phyloP scores from a whole-genome alignment of 2,329 filamentous ascomycete species.

The Zarea fungicola region DNA sequence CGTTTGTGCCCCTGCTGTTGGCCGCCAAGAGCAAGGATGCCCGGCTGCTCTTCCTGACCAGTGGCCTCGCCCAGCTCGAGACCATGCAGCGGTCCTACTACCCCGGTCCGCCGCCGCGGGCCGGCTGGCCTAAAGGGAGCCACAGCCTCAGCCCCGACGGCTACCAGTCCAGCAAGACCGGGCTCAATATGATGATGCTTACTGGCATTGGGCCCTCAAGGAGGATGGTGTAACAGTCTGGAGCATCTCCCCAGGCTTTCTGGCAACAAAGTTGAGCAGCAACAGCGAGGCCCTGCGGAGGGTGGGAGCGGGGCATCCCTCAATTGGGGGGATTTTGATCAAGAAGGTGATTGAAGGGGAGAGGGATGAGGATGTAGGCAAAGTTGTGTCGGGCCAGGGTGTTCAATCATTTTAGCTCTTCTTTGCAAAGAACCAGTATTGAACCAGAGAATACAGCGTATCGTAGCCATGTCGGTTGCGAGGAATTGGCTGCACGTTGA shows the following conservation, averaged over 20 bases:
- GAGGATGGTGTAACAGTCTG: conserved; percentile 38
- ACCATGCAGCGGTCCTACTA: conserved; percentile 18
- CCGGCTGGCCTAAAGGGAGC: conserved; percentile 36
- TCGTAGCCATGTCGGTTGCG: too few relatives aligned
- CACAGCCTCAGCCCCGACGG: conserved; percentile 14
- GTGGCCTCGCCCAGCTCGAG: conserved; percentile 32
- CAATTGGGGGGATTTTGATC: conserved; percentile 33
- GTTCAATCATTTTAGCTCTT: conserved; percentile 11
- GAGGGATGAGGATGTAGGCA: conserved; percentile 36
- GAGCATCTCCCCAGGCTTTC: conserved; percentile 32
- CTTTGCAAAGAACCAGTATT: too few relatives aligned
- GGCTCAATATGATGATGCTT: conserved; percentile 44
- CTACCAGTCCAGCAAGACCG: conserved; percentile 39
- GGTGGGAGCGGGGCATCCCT: conserved; percentile 26
- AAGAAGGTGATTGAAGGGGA: conserved; percentile 35
- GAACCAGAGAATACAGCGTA: too few relatives aligned
- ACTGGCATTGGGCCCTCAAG: conserved; percentile 36
- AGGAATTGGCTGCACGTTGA: background rate
- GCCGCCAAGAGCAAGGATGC: conserved; percentile 27
- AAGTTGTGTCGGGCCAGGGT: conserved; percentile 22
- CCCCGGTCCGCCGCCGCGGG: conserved; percentile 14
- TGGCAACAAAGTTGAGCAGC: conserved; percentile 36
- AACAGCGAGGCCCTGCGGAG: conserved; percentile 18
- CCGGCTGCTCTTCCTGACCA: conserved; percentile 43
- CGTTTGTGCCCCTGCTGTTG: conserved; percentile 41